Evolutionary conservation across 2,329 filamentous ascomycete genomes (phyloP).

Genomic region (Camillea tinctor): DNA sequence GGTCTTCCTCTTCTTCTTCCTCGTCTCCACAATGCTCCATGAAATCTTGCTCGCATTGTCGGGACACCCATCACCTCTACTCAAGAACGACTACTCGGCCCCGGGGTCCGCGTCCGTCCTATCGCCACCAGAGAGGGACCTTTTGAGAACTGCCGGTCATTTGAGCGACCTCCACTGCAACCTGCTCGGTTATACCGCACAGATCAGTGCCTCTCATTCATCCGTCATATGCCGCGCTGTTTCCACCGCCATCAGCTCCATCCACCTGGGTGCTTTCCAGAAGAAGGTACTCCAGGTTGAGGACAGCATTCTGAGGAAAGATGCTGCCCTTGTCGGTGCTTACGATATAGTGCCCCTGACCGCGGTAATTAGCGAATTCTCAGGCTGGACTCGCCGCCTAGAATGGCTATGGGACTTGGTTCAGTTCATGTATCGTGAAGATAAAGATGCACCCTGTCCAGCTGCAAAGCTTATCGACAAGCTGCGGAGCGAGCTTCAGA

Average conservation of each 20-base stretch:
- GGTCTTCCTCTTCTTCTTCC: constrained; percentile 1
- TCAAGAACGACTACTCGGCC: constrained; percentile 54
- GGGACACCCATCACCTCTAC: constrained; percentile 86
- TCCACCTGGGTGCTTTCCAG: constrained; percentile 79
- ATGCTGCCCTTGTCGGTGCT: constrained; percentile 79
- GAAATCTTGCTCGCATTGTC: constrained; percentile 96
- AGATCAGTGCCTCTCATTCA: constrained; percentile 67
- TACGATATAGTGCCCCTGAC: constrained; percentile 94
- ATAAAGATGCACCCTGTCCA: constrained; percentile 47
- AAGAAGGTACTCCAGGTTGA: constrained; percentile 83
- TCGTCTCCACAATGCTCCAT: constrained; percentile 73
- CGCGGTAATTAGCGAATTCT: constrained; percentile 78
- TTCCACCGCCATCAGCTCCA: constrained; percentile 71
- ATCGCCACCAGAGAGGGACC: constrained; percentile 78
- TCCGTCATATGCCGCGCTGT: constrained; percentile 87
- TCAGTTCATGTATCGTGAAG: constrained; percentile 60
- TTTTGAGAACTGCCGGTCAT: constrained; percentile 73
- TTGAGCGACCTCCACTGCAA: constrained; percentile 76
- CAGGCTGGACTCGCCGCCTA: constrained; percentile 80
- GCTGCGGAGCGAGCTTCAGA: constrained; percentile 73
- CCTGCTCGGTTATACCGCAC: constrained; percentile 64
- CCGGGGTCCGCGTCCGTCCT: constrained; percentile 48
- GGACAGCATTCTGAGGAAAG: constrained; percentile 69
- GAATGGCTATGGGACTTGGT: constrained; percentile 81
- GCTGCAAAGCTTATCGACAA: constrained; percentile 76